Evolutionary conservation across 23 red algal species (phyloP).

Genomic region (Gracilaria domingensis): DNA sequence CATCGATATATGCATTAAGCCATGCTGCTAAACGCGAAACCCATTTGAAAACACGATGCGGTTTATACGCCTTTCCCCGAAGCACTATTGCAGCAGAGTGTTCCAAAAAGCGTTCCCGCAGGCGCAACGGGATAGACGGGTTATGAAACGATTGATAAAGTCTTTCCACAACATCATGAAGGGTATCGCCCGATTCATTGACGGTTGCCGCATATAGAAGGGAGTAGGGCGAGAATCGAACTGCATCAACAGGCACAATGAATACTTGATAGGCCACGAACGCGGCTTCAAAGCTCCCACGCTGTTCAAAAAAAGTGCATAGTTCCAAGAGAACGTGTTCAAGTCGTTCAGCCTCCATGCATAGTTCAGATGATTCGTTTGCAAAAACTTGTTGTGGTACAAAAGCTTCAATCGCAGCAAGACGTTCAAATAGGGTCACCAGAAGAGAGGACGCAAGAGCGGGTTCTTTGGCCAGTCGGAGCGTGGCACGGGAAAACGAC

Average conservation of each 20-base stretch:
- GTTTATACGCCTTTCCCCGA: neutral
- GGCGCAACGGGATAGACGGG: neutral
- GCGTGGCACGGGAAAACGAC: slow-evolving; percentile 8
- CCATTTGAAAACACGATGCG: slow-evolving; percentile 23
- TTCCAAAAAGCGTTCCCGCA: slow-evolving; percentile 38
- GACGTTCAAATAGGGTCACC: slow-evolving; percentile 17
- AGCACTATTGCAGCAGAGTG: slow-evolving; percentile 36
- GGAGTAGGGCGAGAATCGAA: slow-evolving; percentile 14
- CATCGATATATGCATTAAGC: slow-evolving; percentile 56
- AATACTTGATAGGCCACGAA: slow-evolving; percentile 29
- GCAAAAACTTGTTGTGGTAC: slow-evolving; percentile 8
- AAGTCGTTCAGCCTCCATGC: slow-evolving; percentile 36
- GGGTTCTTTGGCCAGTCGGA: slow-evolving; percentile 8
- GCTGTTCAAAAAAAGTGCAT: slow-evolving; percentile 11
- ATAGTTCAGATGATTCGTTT: neutral
- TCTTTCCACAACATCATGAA: slow-evolving; percentile 38
- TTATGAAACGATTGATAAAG: slow-evolving; percentile 25
- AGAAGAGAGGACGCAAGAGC: neutral
- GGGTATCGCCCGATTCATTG: neutral
- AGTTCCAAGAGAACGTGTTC: slow-evolving; percentile 48
- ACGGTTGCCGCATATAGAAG: slow-evolving; percentile 24
- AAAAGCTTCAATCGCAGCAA: slow-evolving; percentile 56
- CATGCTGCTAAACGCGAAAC: slow-evolving; percentile 24
- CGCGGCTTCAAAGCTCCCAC: slow-evolving; percentile 33
- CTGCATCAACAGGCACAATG: slow-evolving; percentile 40